A percentile compares a stretch with the other conserved stretches of the same genome.
These are phyloP conservation scores for Solanum paucissectum DNA, from an alignment of 257 asterid genomes.

Conservation along the genomic window DNA sequence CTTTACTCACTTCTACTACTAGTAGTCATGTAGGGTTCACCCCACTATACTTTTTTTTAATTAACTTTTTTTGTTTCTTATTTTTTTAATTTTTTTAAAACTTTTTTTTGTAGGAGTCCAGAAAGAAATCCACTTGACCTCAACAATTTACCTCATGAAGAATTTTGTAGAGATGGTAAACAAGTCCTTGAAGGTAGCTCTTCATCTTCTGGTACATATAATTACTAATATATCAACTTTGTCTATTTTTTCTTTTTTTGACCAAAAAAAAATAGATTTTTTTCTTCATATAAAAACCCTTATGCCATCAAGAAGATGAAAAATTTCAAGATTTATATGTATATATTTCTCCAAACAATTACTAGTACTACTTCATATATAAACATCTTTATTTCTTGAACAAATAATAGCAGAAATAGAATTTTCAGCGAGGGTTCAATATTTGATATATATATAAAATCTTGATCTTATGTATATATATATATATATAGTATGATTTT, in stretches of 20 bases:
- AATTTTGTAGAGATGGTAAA: constrained; percentile 52
- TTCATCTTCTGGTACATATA: constrained; percentile 60
- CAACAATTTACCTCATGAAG: constrained; percentile 85
- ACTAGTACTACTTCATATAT: not conserved
- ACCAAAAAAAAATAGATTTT: not conserved
- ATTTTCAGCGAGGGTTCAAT: not conserved
- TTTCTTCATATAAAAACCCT: not conserved
- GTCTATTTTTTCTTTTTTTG: not conserved
- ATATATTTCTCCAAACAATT: not conserved
- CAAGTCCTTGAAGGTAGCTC: constrained; percentile 60
- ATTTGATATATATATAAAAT: not conserved
- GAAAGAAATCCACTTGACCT: constrained; percentile 80
- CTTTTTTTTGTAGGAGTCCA: constrained; percentile 50
- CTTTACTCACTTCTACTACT: constrained; percentile 5
- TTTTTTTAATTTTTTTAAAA: not conserved
- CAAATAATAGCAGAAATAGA: not conserved
- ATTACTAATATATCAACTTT: not conserved
- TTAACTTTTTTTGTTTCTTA: not conserved
- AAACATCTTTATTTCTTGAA: not conserved
- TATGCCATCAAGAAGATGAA: not conserved
- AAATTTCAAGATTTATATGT: not conserved
- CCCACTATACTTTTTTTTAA: constrained; percentile 16
- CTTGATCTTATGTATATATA: not conserved
- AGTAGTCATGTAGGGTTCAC: constrained; percentile 45
- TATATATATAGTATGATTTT: not conserved